phyloP scores from a whole-genome alignment of 192 early-diverging fungal species.

The Podila horticola region DNA sequence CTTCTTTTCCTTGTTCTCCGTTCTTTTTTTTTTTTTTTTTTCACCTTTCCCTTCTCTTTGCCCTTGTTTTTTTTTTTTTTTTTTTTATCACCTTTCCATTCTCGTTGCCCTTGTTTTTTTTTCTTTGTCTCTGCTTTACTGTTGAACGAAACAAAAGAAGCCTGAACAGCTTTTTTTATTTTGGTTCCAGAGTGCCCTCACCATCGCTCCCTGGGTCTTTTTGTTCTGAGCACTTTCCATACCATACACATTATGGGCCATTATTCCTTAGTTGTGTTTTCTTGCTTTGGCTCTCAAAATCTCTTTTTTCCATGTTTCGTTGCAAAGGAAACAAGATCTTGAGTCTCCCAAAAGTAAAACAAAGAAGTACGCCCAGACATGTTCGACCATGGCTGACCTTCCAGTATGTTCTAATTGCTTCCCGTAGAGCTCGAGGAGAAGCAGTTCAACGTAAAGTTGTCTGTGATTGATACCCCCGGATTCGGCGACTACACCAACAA shows the following conservation, averaged over 20 bases:
- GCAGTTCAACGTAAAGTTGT: conserved; percentile 96
- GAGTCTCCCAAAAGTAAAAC: no score
- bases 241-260: no score
- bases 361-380: no score
- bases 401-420: neutral
- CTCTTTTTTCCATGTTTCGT: conserved; percentile 16
- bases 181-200: neutral
- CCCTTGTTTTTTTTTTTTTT: neutral
- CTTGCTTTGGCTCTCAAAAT: conserved; percentile 10
- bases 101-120: neutral
- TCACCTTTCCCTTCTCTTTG: neutral
- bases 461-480: conserved; percentile 92
- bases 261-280: neutral
- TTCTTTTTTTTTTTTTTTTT: neutral
- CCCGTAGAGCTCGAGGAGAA: conserved; percentile 93
- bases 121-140: neutral
- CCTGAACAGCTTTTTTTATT: no score
- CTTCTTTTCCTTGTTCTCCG: neutral
- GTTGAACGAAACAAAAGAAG: neutral
- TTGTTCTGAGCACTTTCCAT: conserved; percentile 2
- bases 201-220: neutral
- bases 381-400: no score
- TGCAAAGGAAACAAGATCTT: neutral
- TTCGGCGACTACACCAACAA: conserved; percentile 94
- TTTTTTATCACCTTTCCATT: neutral